These are phyloP conservation scores for Lotmaria passim DNA, from an alignment of 208 protist genomes.

Conservation along the genomic window DNA sequence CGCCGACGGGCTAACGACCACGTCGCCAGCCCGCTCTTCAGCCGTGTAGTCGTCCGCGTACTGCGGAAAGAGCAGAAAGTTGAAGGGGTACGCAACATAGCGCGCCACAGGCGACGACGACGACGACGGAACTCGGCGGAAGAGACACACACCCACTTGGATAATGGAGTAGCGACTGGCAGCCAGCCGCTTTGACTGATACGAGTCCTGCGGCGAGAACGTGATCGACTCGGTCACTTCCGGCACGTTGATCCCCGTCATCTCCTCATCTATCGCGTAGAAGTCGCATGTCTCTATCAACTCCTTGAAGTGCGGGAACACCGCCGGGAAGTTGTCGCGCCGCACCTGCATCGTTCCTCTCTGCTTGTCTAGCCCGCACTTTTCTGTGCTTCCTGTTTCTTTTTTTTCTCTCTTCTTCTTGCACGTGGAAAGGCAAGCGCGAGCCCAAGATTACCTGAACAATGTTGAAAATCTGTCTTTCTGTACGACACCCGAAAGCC, in stretches of 20 bases:
- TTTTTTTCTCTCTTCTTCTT: too few species aligned
- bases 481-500: too few species aligned
- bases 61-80: constrained; percentile 79
- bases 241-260: constrained; percentile 79
- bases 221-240: constrained; percentile 66
- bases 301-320: constrained; percentile 68
- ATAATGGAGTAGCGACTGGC: constrained; percentile 80
- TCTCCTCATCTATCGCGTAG: constrained; percentile 88
- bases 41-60: constrained; percentile 45
- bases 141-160: constrained; percentile 85
- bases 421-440: too few species aligned
- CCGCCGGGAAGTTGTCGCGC: constrained; percentile 64
- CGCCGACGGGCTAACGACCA: constrained; percentile 69
- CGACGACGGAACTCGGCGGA: constrained; percentile 41
- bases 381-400: too few species aligned
- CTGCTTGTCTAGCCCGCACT: too few species aligned
- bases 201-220: constrained; percentile 62
- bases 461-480: too few species aligned
- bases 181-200: constrained; percentile 63
- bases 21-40: constrained; percentile 38
- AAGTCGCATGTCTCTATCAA: constrained; percentile 78
- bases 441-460: too few species aligned
- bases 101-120: constrained; percentile 22
- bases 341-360: constrained; percentile 76
- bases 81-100: constrained; percentile 72